A percentile compares a stretch with the other conserved stretches of the same genome.
Evolutionary conservation across 495 filamentous ascomycete genomes (phyloP).

Genomic region (Tuber calosporum): DNA sequence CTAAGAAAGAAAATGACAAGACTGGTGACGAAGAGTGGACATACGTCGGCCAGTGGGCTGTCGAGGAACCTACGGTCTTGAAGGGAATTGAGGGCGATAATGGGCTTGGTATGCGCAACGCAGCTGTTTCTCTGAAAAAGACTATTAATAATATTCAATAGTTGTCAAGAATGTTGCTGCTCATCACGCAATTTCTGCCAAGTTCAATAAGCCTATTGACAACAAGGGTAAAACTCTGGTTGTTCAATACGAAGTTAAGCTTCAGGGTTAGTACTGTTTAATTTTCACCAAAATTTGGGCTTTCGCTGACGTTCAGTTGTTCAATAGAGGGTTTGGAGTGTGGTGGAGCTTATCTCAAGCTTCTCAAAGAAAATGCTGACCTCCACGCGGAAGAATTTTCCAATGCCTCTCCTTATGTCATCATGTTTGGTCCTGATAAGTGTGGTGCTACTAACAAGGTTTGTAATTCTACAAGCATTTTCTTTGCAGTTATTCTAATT

Average conservation of each 20-base stretch:
- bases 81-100: slow-evolving; percentile 95
- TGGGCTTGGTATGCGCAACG: slow-evolving; percentile 54
- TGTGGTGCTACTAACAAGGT: slow-evolving; percentile 98
- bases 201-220: slow-evolving; percentile 93
- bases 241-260: slow-evolving; percentile 99
- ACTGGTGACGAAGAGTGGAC: slow-evolving; percentile 90
- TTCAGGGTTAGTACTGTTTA: slow-evolving; percentile 66
- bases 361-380: slow-evolving; percentile 93
- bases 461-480: slow-evolving; percentile 15
- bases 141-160: slow-evolving; percentile 25
- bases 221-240: slow-evolving; percentile 95
- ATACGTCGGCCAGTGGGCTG: slow-evolving; percentile 92
- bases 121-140: not conserved
- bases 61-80: slow-evolving; percentile 86
- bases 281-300: slow-evolving; percentile 8
- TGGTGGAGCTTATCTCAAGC: slow-evolving; percentile 98
- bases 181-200: slow-evolving; percentile 98
- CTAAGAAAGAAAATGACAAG: slow-evolving; percentile 84
- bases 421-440: slow-evolving; percentile 99
- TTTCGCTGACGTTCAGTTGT: slow-evolving; percentile 23
- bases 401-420: slow-evolving; percentile 92
- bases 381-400: slow-evolving; percentile 97
- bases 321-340: slow-evolving; percentile 81
- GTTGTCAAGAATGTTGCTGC: slow-evolving; percentile 94
- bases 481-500: slow-evolving; percentile 1